These are phyloP conservation scores for Thraustotheca clavata DNA, from an alignment of 352 stramenopile genomes.

Conservation along the genomic window DNA sequence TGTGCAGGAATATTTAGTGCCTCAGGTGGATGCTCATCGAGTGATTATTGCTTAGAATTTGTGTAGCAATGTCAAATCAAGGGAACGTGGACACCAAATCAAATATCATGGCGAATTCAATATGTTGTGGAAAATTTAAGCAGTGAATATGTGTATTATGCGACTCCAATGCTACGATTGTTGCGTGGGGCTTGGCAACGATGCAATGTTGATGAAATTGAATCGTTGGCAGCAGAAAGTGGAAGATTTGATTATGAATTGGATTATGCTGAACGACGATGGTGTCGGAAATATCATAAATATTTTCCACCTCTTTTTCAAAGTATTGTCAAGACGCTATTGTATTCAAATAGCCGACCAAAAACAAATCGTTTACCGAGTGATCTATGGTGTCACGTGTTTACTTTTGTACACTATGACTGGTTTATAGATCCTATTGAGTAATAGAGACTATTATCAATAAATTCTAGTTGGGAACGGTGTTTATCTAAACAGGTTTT, in stretches of 20 bases:
- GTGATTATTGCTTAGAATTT: background rate
- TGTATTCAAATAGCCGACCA: background rate
- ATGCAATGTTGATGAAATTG: background rate
- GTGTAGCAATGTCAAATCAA: background rate
- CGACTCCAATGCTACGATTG: background rate
- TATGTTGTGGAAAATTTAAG: background rate
- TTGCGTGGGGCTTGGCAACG: constrained; percentile 12
- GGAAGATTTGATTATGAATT: constrained; percentile 14
- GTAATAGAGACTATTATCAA: background rate
- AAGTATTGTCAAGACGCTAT: background rate
- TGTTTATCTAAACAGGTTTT: too few relatives aligned
- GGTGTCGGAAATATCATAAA: constrained; percentile 11
- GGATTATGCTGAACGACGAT: background rate
- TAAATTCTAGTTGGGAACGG: too few relatives aligned
- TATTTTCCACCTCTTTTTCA: background rate
- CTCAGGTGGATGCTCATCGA: background rate
- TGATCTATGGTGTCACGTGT: constrained; percentile 17
- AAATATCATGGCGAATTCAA: background rate
- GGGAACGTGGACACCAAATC: background rate
- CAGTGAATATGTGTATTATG: constrained; percentile 7
- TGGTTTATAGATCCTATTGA: constrained; percentile 2
- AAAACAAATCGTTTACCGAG: background rate
- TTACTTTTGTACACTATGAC: constrained; percentile 6
- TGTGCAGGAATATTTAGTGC: constrained; percentile 3
- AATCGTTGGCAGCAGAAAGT: constrained; percentile 11